phyloP scores from a whole-genome alignment of 495 filamentous ascomycete genomes.

The Penicillium soppii region DNA sequence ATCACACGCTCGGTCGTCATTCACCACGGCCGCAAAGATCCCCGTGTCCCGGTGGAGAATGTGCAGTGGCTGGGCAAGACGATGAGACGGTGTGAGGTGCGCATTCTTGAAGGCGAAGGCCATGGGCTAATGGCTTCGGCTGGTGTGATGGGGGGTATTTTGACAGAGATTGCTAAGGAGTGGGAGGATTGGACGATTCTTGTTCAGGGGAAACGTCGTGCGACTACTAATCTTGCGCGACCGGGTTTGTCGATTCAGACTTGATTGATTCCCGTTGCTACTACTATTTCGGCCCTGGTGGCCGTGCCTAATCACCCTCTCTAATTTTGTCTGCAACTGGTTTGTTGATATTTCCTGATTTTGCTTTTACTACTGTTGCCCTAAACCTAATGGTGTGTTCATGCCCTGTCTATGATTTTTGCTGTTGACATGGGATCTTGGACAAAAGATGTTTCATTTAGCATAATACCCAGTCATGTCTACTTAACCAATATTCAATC shows the following conservation, averaged over 20 bases:
- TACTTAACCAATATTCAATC: constrained; percentile 4
- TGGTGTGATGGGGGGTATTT: constrained; percentile 82
- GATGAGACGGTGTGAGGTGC: constrained; percentile 89
- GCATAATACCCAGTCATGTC: constrained; percentile 30
- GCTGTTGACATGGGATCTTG: constrained; percentile 19
- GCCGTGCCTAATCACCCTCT: constrained; percentile 14
- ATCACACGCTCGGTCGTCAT: constrained; percentile 88
- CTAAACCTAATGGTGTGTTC: constrained; percentile 27
- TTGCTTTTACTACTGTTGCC: constrained; percentile 3
- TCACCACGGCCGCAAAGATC: constrained; percentile 90
- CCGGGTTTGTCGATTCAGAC: constrained; percentile 22
- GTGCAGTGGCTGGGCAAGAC: constrained; percentile 91
- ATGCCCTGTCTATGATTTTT: constrained; percentile 23
- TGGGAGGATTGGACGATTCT: constrained; percentile 90
- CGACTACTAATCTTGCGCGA: constrained; percentile 23
- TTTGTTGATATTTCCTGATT: constrained; percentile 18
- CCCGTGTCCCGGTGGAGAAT: constrained; percentile 91
- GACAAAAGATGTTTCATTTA: constrained; percentile 22
- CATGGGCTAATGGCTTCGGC: constrained; percentile 97
- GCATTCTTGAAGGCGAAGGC: constrained; percentile 87
- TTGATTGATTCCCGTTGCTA: constrained; percentile 1
- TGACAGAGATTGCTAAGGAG: constrained; percentile 90
- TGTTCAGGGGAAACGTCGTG: constrained; percentile 50
- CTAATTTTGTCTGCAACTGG: constrained; percentile 24
- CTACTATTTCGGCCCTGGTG: constrained; percentile 2